Evolutionary conservation across 352 stramenopile species (phyloP), one percentile per base, ranked within the genome.

Genomic region (Pythium biforme): DNA sequence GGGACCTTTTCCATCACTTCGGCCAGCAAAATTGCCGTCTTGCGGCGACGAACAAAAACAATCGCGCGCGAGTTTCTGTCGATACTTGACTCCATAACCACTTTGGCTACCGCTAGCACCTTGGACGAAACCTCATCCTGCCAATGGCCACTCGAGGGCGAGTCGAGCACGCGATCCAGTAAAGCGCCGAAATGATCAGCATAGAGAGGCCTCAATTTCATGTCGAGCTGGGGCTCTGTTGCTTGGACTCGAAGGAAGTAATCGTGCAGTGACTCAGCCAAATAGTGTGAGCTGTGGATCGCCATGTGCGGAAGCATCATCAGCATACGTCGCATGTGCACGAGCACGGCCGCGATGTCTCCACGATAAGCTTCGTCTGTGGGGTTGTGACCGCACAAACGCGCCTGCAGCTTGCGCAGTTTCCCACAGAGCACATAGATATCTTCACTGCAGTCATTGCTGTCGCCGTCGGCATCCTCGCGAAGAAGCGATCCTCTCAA

Each of bases 41-140:
- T 81, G 19, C 84, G 76, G 9, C 77, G 75, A 8, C 74, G 72
- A 10, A 94, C 81, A 74, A 94, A 94, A 25, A 94, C 82, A 50
- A 94, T 94, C 17, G 77, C 82, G 22, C 84, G 77, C 4, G 79
- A 89, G 25, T 86, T 72, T 33, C 82, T 57, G n/a, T 72, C 72
- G 46, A 88, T 86, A 4, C 76, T 62, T 2, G 74, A 69, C 4
- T 72, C 49, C 11, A 62, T 51, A 22, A 91, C 83, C 20, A 78
- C 75, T 0, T 79, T 43, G 9, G 74, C 82, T 4, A 93, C 70
- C 25, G 75, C 59, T 50, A 73, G 70, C 12, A 93, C 84, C 25
- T 81, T 82, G 22, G 72, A 72, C 2, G 82, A 83, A 9, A 93
- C 75, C 15, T 85, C 66, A 3, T 73, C 53, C 11, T 62, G 39